Base-by-base conservation (phyloP, 495 filamentous ascomycete genomes). In the Aspergillus nanangensis region DNA sequence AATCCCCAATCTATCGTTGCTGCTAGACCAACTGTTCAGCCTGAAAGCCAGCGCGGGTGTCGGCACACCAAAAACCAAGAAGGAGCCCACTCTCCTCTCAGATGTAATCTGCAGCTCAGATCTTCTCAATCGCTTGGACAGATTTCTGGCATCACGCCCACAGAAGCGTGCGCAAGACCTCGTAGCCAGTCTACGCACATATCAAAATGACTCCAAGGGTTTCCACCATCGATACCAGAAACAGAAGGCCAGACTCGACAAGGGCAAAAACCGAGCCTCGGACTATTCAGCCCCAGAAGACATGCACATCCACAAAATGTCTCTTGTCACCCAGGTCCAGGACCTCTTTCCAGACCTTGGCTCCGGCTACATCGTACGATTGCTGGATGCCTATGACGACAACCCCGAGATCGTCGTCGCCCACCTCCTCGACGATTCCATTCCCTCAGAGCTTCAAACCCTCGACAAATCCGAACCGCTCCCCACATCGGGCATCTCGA, bases 261-360 rank as follows among this genome's bases (percentile, higher is more conserved):
- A 95, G 61, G 88, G 88, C 21, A 93, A 93, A 66, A 74, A 63
- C 5, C 58, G 58, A 7, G 74, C 75, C 31, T 59, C 74, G 29
- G 66, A 68, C 43, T 67, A 54, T 14, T 45, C 45, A 15, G 35
- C 65, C 18, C 44, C 68, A 29, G 72, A 72, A 8, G 75, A 84
- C 14, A 68, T 92, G 10, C 88, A 90, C 58, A 67, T 88, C 34
- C 88, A 95, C 67, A 82, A 77, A 21, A 83, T 92, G 80, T 89
- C 81, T 55, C 78, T 91, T 21, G 79, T 96, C 38, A 84, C 82
- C 5, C 87, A 92, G 65, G 74, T 98, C 29, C 90, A 95, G 57
- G 93, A 98, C 55, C 72, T 98, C 19, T 96, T 98, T 64, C 90
- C 93, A 0, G 80, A 92, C 46, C 75, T 98, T 7, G 93, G 91